These are phyloP conservation scores for Lachnellula suecica DNA, from an alignment of 2,329 filamentous ascomycete species.

Conservation along the genomic window DNA sequence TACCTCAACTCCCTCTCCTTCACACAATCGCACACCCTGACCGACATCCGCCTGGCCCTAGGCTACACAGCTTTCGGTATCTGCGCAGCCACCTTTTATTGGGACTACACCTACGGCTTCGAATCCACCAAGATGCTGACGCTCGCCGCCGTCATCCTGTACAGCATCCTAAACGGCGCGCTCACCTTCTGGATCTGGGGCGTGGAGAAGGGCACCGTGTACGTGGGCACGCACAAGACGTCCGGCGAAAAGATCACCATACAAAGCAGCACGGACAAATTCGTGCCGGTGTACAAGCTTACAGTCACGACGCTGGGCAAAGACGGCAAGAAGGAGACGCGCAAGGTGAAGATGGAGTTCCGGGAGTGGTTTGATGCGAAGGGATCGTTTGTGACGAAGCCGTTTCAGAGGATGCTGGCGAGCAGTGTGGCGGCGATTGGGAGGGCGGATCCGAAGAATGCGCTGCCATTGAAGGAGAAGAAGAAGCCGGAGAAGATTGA, in stretches of 20 bases:
- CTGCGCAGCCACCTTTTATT: conserved; percentile 80
- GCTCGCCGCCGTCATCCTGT: conserved; percentile 72
- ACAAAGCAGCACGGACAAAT: conserved; percentile 71
- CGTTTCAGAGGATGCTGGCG: conserved; percentile 78
- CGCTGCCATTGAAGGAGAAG: conserved; percentile 34
- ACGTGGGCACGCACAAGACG: conserved; percentile 65
- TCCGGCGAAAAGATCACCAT: conserved; percentile 75
- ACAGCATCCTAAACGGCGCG: conserved; percentile 74
- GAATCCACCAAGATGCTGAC: conserved; percentile 82
- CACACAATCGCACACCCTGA: conserved; percentile 75
- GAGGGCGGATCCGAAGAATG: conserved; percentile 61
- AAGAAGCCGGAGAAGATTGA: conserved; percentile 17
- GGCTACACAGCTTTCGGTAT: conserved; percentile 82
- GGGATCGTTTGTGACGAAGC: conserved; percentile 70
- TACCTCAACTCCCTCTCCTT: conserved; percentile 90
- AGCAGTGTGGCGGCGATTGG: conserved; percentile 66
- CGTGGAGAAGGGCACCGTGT: conserved; percentile 80
- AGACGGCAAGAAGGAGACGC: conserved; percentile 11
- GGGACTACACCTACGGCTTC: conserved; percentile 91
- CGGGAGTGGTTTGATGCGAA: conserved; percentile 73
- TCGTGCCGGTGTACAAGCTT: conserved; percentile 78
- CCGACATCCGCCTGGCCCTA: conserved; percentile 78
- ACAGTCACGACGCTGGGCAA: conserved; percentile 53
- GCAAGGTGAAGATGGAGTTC: conserved; percentile 59
- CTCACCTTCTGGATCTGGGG: conserved; percentile 83